These are phyloP conservation scores for Colletotrichum aenigma DNA, from an alignment of 2,329 filamentous ascomycete genomes.

Conservation along the genomic window DNA sequence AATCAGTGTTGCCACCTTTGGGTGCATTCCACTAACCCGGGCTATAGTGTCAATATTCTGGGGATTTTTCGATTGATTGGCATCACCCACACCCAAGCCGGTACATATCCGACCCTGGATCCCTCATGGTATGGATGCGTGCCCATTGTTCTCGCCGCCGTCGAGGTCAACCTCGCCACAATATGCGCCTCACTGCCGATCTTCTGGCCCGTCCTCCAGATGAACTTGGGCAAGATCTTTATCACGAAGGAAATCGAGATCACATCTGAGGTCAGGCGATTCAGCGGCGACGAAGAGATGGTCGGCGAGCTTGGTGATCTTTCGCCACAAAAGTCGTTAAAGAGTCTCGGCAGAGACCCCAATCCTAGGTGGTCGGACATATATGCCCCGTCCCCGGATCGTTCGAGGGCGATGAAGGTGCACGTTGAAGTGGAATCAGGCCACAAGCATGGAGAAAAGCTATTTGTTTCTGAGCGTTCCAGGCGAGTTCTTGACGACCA, in stretches of 20 bases:
- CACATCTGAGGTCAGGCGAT: slow-evolving; percentile 21
- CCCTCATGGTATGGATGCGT: slow-evolving; percentile 38
- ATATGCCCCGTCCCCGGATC: not conserved
- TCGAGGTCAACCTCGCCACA: slow-evolving; percentile 33
- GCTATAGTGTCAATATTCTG: slow-evolving; percentile 12
- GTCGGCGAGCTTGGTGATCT: not conserved
- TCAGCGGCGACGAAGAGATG: not conserved
- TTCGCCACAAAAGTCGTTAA: not conserved
- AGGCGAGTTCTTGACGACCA: not conserved
- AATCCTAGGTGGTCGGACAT: not conserved
- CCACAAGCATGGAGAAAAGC: not conserved
- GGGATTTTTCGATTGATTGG: slow-evolving; percentile 32
- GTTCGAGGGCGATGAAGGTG: not conserved
- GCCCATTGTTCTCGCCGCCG: slow-evolving; percentile 33
- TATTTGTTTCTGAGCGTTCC: not conserved
- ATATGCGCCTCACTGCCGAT: slow-evolving; percentile 15
- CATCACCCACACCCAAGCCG: slow-evolving; percentile 31
- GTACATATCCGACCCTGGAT: slow-evolving; percentile 36
- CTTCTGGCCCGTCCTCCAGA: slow-evolving; percentile 25
- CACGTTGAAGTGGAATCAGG: not conserved
- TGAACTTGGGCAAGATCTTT: slow-evolving; percentile 33
- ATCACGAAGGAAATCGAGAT: slow-evolving; percentile 37
- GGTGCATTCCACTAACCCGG: not conserved
- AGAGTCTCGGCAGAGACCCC: not conserved
- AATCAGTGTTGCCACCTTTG: fast-evolving